Evolutionary conservation across 2,329 filamentous ascomycete species (phyloP).

Genomic region (Aspergillus sp.): DNA sequence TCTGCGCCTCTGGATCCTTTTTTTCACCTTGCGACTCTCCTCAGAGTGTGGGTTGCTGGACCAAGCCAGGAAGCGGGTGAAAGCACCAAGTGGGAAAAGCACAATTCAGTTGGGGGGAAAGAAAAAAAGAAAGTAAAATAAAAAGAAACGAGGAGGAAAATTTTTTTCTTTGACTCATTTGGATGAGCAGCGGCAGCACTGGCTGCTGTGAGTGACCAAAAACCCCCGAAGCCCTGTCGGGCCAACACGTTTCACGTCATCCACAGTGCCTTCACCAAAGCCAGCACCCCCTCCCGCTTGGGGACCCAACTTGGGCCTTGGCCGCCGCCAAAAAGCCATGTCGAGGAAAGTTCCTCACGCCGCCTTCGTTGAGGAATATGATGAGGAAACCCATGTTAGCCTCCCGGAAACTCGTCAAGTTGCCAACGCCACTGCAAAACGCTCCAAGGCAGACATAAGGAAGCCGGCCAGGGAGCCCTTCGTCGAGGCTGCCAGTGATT

Average conservation of each 20-base stretch:
- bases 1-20: conserved; percentile 27
- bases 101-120: conserved; percentile 1
- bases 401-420: conserved; percentile 49
- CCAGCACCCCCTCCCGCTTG: conserved; percentile 25
- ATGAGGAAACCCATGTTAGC: conserved; percentile 44
- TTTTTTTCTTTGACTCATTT: conserved; percentile 21
- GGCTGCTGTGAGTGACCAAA: conserved; percentile 23
- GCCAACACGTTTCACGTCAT: conserved; percentile 30
- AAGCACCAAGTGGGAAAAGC: conserved; percentile 3
- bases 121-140: conserved; percentile 9
- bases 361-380: conserved; percentile 50
- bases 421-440: conserved; percentile 53
- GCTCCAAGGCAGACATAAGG: conserved; percentile 44
- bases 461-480: conserved; percentile 34
- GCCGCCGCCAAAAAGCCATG: conserved; percentile 35
- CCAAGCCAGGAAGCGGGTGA: conserved; percentile 10
- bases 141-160: conserved; percentile 11
- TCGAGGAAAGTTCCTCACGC: conserved; percentile 39
- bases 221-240: conserved; percentile 24
- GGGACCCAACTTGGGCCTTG: conserved; percentile 29
- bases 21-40: conserved; percentile 19
- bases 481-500: conserved; percentile 57
- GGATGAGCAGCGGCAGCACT: conserved; percentile 19
- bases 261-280: conserved; percentile 21
- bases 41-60: conserved; percentile 17